These are phyloP conservation scores for Schizosaccharomyces octosporus DNA, from an alignment of 805 yeast genomes.

Conservation along the genomic window DNA sequence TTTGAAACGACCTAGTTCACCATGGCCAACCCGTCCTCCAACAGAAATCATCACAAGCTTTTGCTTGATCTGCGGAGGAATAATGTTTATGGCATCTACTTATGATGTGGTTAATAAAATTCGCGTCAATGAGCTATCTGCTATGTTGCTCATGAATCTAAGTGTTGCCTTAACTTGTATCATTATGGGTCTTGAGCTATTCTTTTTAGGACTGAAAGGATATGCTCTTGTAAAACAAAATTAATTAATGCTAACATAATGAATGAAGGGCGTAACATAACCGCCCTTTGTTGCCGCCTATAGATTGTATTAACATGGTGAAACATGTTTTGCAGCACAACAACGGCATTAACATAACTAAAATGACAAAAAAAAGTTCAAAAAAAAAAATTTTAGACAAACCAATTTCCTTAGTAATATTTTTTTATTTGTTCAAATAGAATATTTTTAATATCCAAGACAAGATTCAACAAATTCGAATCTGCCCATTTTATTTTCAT, in stretches of 20 bases:
- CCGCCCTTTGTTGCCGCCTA: too few species aligned
- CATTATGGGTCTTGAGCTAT: not conserved
- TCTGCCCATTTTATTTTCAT: too few species aligned
- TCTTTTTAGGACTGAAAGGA: not conserved
- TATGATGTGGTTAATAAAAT: slow-evolving; percentile 40
- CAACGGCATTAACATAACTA: too few species aligned
- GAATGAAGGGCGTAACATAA: too few species aligned
- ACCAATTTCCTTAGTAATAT: too few species aligned
- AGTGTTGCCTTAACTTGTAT: not conserved
- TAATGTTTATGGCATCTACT: slow-evolving; percentile 76
- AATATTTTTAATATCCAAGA: too few species aligned
- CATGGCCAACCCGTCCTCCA: slow-evolving; percentile 44
- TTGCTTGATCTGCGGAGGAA: slow-evolving; percentile 65
- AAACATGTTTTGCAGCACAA: too few species aligned
- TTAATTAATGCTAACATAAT: not conserved
- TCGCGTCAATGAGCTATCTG: slow-evolving; percentile 45
- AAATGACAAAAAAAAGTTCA: too few species aligned
- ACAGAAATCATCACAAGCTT: slow-evolving; percentile 66
- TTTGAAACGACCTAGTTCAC: slow-evolving; percentile 15
- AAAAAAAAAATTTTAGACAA: too few species aligned
- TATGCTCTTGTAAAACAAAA: not conserved
- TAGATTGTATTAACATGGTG: too few species aligned
- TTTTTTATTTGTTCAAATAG: too few species aligned
- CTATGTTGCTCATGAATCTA: not conserved
- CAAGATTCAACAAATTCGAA: too few species aligned